These are phyloP conservation scores for Aureobasidium sp. DNA, from an alignment of 2,329 filamentous ascomycete species.

Conservation along the genomic window DNA sequence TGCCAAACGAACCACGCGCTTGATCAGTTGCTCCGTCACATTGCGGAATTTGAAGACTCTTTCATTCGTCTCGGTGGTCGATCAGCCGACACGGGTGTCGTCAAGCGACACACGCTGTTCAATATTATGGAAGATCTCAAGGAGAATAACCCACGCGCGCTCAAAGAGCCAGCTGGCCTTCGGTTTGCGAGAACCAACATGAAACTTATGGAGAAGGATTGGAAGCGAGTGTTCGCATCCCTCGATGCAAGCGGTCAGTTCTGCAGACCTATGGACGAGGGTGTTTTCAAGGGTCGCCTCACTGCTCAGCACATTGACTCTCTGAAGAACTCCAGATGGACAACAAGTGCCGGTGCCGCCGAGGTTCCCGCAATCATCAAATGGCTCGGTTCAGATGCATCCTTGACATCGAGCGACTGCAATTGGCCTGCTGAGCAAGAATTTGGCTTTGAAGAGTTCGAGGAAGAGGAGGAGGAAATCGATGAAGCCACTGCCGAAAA, in stretches of 20 bases:
- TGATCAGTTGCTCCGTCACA: conserved; percentile 67
- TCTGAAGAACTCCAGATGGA: not conserved
- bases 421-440: conserved; percentile 24
- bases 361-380: not conserved
- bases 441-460: conserved; percentile 47
- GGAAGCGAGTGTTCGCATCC: not conserved
- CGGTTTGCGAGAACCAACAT: not conserved
- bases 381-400: conserved; percentile 1
- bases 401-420: not conserved
- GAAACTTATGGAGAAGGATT: not conserved
- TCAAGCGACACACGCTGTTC: conserved; percentile 61
- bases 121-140: conserved; percentile 39
- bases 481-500: conserved; percentile 55
- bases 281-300: not conserved
- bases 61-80: conserved; percentile 64
- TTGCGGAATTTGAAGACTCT: conserved; percentile 54
- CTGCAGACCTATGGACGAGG: not conserved
- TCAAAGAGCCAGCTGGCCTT: not conserved
- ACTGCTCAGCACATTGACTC: conserved; percentile 1
- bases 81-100: conserved; percentile 54
- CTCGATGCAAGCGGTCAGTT: not conserved
- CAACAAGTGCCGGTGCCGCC: not conserved
- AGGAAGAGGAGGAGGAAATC: conserved; percentile 55
- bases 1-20: conserved; percentile 89
- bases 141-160: not conserved